Percentiles rank a stretch among this genome's conserved stretches.
phyloP scores from a whole-genome alignment of 768 basidiomycete genomes.

The Hortiboletus campestris region DNA sequence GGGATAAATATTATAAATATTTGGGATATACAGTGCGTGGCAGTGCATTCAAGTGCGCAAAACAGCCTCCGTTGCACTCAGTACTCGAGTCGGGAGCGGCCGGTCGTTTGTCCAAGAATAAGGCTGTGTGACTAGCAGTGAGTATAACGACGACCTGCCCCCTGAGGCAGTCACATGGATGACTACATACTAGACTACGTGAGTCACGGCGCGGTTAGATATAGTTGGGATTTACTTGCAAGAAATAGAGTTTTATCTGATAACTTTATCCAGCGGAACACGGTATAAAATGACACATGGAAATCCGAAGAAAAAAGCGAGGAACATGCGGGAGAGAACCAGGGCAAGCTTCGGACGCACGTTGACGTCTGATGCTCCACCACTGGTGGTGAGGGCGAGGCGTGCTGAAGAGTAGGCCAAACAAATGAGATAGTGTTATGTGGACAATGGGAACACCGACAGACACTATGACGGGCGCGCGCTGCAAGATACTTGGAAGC shows the following conservation, averaged over 20 bases:
- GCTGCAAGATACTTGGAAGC: not conserved
- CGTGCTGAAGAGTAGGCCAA: conserved; percentile 7
- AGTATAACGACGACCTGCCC: not conserved
- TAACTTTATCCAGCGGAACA: not conserved
- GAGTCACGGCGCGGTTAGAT: not conserved
- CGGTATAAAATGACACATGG: conserved; percentile 3
- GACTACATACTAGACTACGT: not conserved
- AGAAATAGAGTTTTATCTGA: conserved; percentile 8
- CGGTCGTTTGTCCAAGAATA: not conserved
- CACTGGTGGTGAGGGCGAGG: conserved; percentile 16
- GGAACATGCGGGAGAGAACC: conserved; percentile 11
- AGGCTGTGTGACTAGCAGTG: not conserved
- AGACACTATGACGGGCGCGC: not conserved
- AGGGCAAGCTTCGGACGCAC: conserved; percentile 27
- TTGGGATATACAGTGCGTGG: not conserved
- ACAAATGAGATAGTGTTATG: not conserved
- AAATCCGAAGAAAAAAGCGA: conserved; percentile 12
- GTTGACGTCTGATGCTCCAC: conserved; percentile 24
- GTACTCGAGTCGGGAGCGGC: not conserved
- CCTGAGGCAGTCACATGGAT: not conserved
- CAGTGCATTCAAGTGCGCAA: not conserved
- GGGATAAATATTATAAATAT: not conserved
- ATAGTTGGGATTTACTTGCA: not conserved
- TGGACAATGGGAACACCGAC: not conserved
- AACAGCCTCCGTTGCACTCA: not conserved